Conservation (phyloP, 1,284 basidiomycete species). For the Ustilago crameri region DNA sequence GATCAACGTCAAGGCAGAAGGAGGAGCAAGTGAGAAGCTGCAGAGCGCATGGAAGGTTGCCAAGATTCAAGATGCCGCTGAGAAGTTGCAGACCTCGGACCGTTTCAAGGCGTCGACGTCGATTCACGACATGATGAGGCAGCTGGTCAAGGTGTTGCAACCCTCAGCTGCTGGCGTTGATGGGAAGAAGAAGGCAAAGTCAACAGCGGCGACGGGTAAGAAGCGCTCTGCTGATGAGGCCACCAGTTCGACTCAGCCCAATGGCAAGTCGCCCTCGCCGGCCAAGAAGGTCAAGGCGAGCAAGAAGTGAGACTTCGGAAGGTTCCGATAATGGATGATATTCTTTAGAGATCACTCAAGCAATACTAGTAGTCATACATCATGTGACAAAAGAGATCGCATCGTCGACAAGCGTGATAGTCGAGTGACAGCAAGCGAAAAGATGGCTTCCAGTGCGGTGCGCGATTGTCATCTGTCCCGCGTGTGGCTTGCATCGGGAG, state of each 20-base stretch:
- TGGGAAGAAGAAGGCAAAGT: constrained; percentile 18
- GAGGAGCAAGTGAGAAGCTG: constrained; percentile 16
- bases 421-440: too few relatives aligned
- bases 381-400: too few relatives aligned
- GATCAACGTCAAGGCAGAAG: constrained; percentile 73
- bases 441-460: too few relatives aligned
- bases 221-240: constrained; percentile 35
- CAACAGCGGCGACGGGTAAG: constrained; percentile 15
- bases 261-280: constrained; percentile 14
- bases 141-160: constrained; percentile 69
- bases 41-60: constrained; percentile 68
- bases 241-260: not conserved
- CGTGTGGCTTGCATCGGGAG: not conserved
- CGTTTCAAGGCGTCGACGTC: constrained; percentile 64
- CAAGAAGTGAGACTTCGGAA: constrained; percentile 13
- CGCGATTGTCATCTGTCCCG: too few relatives aligned
- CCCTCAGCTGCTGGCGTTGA: constrained; percentile 16
- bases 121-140: constrained; percentile 72
- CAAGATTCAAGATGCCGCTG: constrained; percentile 33
- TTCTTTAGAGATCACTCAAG: too few relatives aligned
- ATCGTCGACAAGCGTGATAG: too few relatives aligned
- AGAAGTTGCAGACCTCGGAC: constrained; percentile 36
- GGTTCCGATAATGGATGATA: not conserved
- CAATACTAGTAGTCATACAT: too few relatives aligned
- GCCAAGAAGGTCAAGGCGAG: constrained; percentile 48